Evolutionary conservation across 768 basidiomycete genomes (phyloP).

Genomic region (Tulasnella sp.): DNA sequence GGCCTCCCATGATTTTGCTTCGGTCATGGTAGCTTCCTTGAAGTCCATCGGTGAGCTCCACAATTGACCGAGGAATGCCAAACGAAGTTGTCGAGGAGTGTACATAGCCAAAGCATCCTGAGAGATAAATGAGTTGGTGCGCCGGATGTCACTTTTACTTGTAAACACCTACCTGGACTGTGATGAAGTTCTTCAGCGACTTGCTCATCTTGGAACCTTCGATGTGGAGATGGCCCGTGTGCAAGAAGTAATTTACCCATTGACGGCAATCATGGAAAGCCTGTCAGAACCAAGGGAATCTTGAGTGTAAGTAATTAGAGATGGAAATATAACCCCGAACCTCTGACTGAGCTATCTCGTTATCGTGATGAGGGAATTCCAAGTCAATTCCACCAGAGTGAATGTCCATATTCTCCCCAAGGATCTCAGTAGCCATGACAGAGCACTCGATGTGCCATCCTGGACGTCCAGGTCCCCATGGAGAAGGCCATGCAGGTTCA

Average conservation of each 20-base stretch:
- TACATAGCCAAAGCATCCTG: conserved; percentile 43
- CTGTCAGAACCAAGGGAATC: conserved; percentile 30
- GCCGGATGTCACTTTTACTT: too few relatives aligned
- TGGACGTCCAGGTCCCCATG: conserved; percentile 91
- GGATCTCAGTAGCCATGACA: conserved; percentile 87
- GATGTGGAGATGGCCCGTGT: conserved; percentile 96
- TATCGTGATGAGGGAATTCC: conserved; percentile 99
- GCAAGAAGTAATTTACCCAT: conserved; percentile 99
- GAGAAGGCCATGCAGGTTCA: conserved; percentile 91
- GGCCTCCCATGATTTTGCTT: conserved; percentile 73
- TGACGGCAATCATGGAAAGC: conserved; percentile 82
- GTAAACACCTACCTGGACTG: conserved; percentile 41
- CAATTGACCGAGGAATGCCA: conserved; percentile 79
- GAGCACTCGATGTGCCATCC: conserved; percentile 99
- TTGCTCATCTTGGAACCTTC: conserved; percentile 99
- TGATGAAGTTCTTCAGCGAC: conserved; percentile 97
- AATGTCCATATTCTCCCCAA: conserved; percentile 89
- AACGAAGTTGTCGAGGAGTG: conserved; percentile 74
- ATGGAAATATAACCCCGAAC: conserved; percentile 26
- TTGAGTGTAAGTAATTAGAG: conserved; percentile 13
- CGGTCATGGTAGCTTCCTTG: conserved; percentile 71
- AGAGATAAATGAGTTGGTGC: background rate
- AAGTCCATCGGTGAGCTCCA: conserved; percentile 95
- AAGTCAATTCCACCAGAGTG: conserved; percentile 96
- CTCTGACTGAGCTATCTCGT: conserved; percentile 96